Evolutionary conservation across 768 basidiomycete species (phyloP), one percentile per base, ranked within the genome.

Genomic region (Boletus reticulatus): DNA sequence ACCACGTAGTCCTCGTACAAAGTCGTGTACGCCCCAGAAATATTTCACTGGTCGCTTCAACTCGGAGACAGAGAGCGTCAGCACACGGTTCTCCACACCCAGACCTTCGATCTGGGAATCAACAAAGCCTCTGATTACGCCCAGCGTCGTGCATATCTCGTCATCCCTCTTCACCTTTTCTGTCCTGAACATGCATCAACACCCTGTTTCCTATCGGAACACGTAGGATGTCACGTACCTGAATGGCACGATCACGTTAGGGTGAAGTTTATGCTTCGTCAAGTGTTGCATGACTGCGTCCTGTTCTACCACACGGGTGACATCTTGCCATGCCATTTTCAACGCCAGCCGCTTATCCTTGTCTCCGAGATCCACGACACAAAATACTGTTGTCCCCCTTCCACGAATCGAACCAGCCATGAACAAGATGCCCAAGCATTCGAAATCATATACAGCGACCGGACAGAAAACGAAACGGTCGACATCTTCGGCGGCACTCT

Each of bases 361-460:
- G 46, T 34, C 32, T 9, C 2, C 12, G 14, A 27, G 27, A 27
- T 27, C 6, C 27, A 27, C 27, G 27, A 58, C 56, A 6, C 38
- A 34, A 17, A 51, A 64, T 3, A 63, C 53, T 1, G 52, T 52
- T 9, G 56, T 57, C 19, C 51, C 50, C 4, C 56, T 24, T 9
- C 62, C 58, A n/a, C 61, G 57, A 43, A 63, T 49, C 1, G 58
- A 63, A 20, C 53, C 9, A 1, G 50, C 4, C 10, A 50, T 60
- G 7, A 44, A 44, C 43, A 45, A 27, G 3, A 37, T 39, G 3
- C 48, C 52, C 6, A 46, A 4, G 10, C 57, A 58, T 27, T 27
- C 7, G 1, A 8, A 27, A 8, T 7, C 27, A 27, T 27, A 27
- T 27, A 27, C 27, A 27, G 27, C 1, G 6, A 27, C 27, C 6